These are phyloP conservation scores for Penicillium coffeae DNA, from an alignment of 495 filamentous ascomycete genomes.

Conservation along the genomic window DNA sequence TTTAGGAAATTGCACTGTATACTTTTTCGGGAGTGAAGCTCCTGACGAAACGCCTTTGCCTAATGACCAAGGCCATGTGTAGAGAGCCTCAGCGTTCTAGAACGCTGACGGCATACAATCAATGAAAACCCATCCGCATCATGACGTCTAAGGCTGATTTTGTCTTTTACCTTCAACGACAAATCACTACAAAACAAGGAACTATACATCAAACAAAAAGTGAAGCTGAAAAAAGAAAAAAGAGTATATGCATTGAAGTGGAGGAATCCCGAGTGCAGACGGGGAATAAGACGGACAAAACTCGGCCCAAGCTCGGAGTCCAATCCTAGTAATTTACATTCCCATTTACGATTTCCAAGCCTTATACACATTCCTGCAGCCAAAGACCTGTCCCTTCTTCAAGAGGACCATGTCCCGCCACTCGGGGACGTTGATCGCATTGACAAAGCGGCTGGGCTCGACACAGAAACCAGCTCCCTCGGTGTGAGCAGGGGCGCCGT, in stretches of 20 bases:
- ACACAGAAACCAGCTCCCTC: slow-evolving; percentile 78
- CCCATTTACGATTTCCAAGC: slow-evolving; percentile 61
- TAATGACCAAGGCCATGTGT: too few relatives aligned
- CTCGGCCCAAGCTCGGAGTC: not conserved
- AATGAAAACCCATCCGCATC: too few relatives aligned
- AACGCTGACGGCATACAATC: too few relatives aligned
- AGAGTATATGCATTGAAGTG: not conserved
- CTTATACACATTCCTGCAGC: slow-evolving; percentile 71
- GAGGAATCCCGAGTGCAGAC: not conserved
- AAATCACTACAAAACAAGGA: too few relatives aligned
- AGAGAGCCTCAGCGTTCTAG: too few relatives aligned
- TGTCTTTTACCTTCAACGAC: too few relatives aligned
- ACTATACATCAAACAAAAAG: too few relatives aligned
- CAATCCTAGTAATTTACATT: not conserved
- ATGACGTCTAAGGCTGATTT: too few relatives aligned
- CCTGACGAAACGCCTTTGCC: too few relatives aligned
- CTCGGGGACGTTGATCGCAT: slow-evolving; percentile 74
- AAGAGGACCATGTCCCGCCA: slow-evolving; percentile 75
- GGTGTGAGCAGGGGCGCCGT: slow-evolving; percentile 57
- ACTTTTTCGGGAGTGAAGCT: too few relatives aligned
- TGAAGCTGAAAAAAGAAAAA: too few relatives aligned
- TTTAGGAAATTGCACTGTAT: too few relatives aligned
- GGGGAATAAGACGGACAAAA: not conserved
- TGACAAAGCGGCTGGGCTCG: slow-evolving; percentile 86
- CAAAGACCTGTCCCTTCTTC: slow-evolving; percentile 76